phyloP scores from a whole-genome alignment of 305 asterid species.

The Coffea humblotiana region DNA sequence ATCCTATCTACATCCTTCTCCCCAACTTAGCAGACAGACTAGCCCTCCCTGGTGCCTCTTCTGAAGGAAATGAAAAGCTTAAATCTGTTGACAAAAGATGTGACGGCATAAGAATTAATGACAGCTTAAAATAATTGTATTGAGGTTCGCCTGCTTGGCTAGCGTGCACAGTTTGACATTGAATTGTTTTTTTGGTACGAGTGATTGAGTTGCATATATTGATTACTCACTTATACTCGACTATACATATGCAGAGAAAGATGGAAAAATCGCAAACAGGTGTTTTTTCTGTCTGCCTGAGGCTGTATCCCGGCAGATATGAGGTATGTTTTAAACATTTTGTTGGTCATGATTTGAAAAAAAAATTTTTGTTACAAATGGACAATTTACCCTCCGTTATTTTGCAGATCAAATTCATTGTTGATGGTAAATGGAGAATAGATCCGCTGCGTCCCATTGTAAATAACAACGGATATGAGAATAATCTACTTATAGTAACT shows the following conservation, averaged over 20 bases:
- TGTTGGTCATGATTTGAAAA: conserved; percentile 10
- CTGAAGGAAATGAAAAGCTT: not conserved
- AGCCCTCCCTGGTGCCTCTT: not conserved
- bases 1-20: not conserved
- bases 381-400: not conserved
- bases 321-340: conserved; percentile 48
- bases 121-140: not conserved
- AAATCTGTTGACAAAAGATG: not conserved
- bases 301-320: conserved; percentile 84
- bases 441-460: conserved; percentile 78
- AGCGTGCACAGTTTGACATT: not conserved
- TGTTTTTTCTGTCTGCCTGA: conserved; percentile 53
- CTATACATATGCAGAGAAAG: conserved; percentile 66
- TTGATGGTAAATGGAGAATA: conserved; percentile 79
- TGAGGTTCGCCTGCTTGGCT: not conserved
- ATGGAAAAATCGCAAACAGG: conserved; percentile 72
- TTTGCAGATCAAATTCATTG: conserved; percentile 84
- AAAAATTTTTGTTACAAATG: not conserved
- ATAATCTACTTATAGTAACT: conserved; percentile 60
- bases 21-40: not conserved
- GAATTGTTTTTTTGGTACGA: not conserved
- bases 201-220: not conserved
- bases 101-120: not conserved
- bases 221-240: conserved; percentile 14
- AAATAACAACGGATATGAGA: conserved; percentile 55